A percentile compares a stretch with the other conserved stretches of the same genome.
These are phyloP conservation scores for Neonectria coccinea DNA, from an alignment of 2,329 filamentous ascomycete species.

Conservation along the genomic window DNA sequence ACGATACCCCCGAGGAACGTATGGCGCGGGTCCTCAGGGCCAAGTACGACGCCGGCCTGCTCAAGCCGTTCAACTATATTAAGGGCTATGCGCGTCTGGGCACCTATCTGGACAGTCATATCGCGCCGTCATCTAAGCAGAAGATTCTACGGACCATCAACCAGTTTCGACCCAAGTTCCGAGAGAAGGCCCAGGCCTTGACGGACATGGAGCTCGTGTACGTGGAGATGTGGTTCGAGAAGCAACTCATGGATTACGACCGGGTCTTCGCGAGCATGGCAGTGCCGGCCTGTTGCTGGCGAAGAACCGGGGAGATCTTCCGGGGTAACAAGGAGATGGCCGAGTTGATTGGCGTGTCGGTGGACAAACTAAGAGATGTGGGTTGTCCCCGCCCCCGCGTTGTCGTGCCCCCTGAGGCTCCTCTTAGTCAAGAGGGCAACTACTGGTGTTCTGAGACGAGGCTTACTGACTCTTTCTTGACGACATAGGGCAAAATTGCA, in stretches of 20 bases:
- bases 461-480: slow-evolving; percentile 34
- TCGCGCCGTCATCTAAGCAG: slow-evolving; percentile 83
- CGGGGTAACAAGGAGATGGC: slow-evolving; percentile 99
- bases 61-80: slow-evolving; percentile 98
- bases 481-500: slow-evolving; percentile 85
- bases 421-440: slow-evolving; percentile 5
- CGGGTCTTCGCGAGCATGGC: slow-evolving; percentile 99
- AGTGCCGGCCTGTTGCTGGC: slow-evolving; percentile 96
- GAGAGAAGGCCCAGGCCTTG: slow-evolving; percentile 91
- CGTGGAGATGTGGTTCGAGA: slow-evolving; percentile 99
- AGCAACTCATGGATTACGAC: slow-evolving; percentile 96
- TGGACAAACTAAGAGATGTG: slow-evolving; percentile 91
- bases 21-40: slow-evolving; percentile 95
- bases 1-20: slow-evolving; percentile 87
- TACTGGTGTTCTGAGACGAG: background rate
- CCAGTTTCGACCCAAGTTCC: slow-evolving; percentile 93
- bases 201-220: slow-evolving; percentile 95
- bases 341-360: slow-evolving; percentile 91
- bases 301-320: slow-evolving; percentile 96
- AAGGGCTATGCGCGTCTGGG: slow-evolving; percentile 93
- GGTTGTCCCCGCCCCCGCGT: slow-evolving; percentile 53
- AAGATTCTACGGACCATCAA: slow-evolving; percentile 93
- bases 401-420: slow-evolving; percentile 21
- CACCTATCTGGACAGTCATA: slow-evolving; percentile 90
- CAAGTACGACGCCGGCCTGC: slow-evolving; percentile 93